Evolutionary conservation across 495 filamentous ascomycete genomes (phyloP), one percentile per base, ranked within the genome.

Genomic region (Patellaria atrata): DNA sequence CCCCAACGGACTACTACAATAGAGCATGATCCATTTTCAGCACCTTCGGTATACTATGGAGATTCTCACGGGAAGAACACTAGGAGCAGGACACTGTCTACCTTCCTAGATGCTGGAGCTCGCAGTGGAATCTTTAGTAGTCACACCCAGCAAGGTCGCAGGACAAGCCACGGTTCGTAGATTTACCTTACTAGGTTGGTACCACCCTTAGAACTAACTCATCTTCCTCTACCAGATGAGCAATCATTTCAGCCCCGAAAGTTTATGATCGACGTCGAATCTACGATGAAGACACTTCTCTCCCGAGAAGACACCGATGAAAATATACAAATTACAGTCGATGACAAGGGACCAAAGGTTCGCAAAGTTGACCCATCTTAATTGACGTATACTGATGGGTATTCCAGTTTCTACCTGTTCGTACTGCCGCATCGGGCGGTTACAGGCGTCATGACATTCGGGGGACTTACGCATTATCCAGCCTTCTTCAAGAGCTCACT

Each of bases 241-340:
- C 43, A 57, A 8, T 56, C 65, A 3, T 45, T 56, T 16, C 47
- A 58, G 12, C 64, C 70, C 17, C 77, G 79, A 33, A 73, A 74
- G 42, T 85, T 83, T 58, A 67, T 83, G 6, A 69, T 89, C 54
- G 63, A 79, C 31, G 82, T 93, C 37, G 75, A 86, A 10, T 58
- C 68, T 12, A 89, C 84, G 0, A 63, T 87, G 13, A 60, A 77
- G 29, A 67, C 64, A 17, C 64, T 97, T 17, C 61, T 81, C 19
- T 67, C 71, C 23, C 74, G 78, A 32, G 89, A 97, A 52, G 89
- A 96, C 48, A 86, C 84, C 3, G 84, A 97, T 56, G 60, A 65
- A 13, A 92, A 96, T 53, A 76, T 76, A 61, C 83, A 94, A 56
- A 97, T 97, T 51, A 96, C 89, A 4, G 91, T 96, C 45, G 87